Conservation (phyloP, 2,329 filamentous ascomycete species). For the Stenocarpella maydis region DNA sequence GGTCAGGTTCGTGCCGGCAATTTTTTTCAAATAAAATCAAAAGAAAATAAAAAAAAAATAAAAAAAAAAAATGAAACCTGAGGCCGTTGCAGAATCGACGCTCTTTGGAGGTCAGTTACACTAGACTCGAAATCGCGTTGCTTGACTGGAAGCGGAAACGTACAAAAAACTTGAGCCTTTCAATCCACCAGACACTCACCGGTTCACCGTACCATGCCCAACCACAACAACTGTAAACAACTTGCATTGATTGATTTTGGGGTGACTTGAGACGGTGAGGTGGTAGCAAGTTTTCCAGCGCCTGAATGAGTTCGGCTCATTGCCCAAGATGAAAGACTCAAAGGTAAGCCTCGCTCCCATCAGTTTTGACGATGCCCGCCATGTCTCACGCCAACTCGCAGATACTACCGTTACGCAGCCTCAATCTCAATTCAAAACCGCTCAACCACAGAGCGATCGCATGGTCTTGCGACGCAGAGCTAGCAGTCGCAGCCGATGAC, state of each 20-base stretch:
- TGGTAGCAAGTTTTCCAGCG: not conserved
- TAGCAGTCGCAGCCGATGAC: slow-evolving; percentile 65
- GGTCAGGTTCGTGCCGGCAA: too few species aligned
- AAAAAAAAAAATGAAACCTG: not conserved
- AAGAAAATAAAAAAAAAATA: too few species aligned
- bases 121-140: not conserved
- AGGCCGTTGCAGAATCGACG: not conserved
- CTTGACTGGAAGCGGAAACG: not conserved
- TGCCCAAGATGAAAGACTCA: slow-evolving; percentile 26
- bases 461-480: slow-evolving; percentile 66
- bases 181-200: not conserved
- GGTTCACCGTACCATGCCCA: not conserved
- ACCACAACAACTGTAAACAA: not conserved
- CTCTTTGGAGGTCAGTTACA: not conserved
- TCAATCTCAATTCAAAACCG: slow-evolving; percentile 43
- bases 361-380: not conserved
- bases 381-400: slow-evolving; percentile 37
- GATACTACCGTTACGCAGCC: slow-evolving; percentile 55
- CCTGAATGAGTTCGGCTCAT: not conserved
- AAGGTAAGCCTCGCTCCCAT: slow-evolving; percentile 17
- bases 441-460: slow-evolving; percentile 49
- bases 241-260: not conserved
- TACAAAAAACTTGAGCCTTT: slow-evolving; percentile 21
- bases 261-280: not conserved
- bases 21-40: too few species aligned